A percentile compares a stretch with the other conserved stretches of the same genome.
These are phyloP conservation scores for Asterochloris sp. DNA, from an alignment of 139 green algal genomes.

Conservation along the genomic window DNA sequence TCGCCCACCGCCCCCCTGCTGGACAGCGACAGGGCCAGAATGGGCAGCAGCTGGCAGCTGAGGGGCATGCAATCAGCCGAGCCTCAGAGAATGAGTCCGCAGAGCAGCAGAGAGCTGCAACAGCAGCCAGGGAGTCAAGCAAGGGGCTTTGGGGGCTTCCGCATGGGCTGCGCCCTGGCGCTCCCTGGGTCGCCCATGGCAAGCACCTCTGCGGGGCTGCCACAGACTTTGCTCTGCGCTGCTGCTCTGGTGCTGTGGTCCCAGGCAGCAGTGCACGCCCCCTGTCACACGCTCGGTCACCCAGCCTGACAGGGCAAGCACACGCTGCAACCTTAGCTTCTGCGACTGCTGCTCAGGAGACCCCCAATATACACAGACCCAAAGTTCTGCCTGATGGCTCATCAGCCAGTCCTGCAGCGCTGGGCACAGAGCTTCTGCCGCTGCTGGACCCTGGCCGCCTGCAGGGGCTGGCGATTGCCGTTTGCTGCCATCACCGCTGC, in stretches of 20 bases:
- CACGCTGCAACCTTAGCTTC: not conserved
- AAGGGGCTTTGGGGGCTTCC: too few relatives aligned
- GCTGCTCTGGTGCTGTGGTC: conserved; percentile 9
- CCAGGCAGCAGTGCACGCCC: not conserved
- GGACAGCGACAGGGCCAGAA: too few relatives aligned
- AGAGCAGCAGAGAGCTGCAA: too few relatives aligned
- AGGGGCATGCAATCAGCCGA: too few relatives aligned
- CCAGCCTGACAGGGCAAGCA: too few relatives aligned
- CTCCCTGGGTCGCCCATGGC: conserved; percentile 52
- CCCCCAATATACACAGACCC: not conserved
- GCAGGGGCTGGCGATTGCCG: conserved; percentile 58
- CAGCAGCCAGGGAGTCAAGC: not conserved
- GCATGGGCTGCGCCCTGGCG: not conserved
- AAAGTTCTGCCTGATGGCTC: not conserved
- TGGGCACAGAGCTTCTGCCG: not conserved
- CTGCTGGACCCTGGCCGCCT: conserved; percentile 1
- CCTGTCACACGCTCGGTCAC: not conserved
- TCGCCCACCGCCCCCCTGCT: too few relatives aligned
- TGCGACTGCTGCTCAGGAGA: not conserved
- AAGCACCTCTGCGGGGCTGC: conserved; percentile 83
- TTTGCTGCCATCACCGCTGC: conserved; percentile 86
- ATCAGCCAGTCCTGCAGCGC: not conserved
- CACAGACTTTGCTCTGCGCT: conserved; percentile 70
- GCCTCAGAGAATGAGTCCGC: too few relatives aligned
- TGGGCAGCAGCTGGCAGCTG: not conserved